phyloP scores from a whole-genome alignment of 2,329 filamentous ascomycete species.

The Cordyceps militaris region DNA sequence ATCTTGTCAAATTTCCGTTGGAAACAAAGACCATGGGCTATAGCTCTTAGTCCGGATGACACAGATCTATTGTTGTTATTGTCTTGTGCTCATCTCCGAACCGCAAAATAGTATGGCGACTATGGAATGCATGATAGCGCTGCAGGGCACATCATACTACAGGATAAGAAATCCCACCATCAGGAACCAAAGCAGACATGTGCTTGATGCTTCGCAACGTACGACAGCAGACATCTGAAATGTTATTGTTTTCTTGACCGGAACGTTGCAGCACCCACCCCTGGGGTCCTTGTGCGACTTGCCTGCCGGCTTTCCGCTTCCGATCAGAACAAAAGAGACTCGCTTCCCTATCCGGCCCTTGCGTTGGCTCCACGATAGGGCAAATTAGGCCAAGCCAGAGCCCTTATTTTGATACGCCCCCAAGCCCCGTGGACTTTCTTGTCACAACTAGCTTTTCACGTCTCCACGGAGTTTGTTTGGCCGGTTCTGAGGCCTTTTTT shows the following conservation, averaged over 20 bases:
- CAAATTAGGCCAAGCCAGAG: not conserved
- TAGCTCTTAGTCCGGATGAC: not conserved
- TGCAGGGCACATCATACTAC: not conserved
- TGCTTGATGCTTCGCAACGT: not conserved
- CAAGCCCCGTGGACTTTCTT: not conserved
- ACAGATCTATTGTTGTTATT: constrained; percentile 5
- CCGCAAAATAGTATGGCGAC: not conserved
- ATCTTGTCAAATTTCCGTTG: not conserved
- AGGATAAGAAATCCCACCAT: not conserved
- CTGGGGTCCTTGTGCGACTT: not conserved
- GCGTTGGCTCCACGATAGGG: constrained; percentile 6
- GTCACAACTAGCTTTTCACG: not conserved
- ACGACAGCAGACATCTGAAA: not conserved
- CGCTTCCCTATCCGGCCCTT: constrained; percentile 9
- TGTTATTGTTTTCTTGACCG: not conserved
- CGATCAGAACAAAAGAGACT: constrained; percentile 4
- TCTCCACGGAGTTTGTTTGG: not conserved
- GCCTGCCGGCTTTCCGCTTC: constrained; percentile 9
- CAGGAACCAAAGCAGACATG: not conserved
- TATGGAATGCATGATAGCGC: constrained; percentile 1
- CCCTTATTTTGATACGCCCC: not conserved
- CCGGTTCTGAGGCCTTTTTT: not conserved
- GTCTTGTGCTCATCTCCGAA: constrained; percentile 9
- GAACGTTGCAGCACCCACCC: constrained; percentile 3
- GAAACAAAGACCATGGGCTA: not conserved